Evolutionary conservation across 768 basidiomycete species (phyloP).

Genomic region (Rhodosporidiobolus sp.): DNA sequence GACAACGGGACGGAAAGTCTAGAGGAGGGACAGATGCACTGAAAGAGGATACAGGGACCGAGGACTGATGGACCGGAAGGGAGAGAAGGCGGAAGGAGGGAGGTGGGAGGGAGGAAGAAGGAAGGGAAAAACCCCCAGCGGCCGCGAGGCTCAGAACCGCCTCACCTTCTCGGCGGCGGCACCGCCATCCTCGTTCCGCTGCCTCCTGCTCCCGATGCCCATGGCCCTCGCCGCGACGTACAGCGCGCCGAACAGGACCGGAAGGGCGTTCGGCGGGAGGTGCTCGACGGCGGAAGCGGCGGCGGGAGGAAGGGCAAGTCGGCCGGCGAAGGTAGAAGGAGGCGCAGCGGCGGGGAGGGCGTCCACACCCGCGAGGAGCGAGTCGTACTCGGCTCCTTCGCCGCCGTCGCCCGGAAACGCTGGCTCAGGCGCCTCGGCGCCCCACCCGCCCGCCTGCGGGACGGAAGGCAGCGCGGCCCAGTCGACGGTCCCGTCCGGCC

Average conservation of each 20-base stretch:
- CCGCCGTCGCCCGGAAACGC: too few relatives aligned
- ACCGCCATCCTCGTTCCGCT: too few relatives aligned
- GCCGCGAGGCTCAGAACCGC: neutral
- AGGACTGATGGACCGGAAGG: too few relatives aligned
- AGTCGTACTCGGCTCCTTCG: neutral
- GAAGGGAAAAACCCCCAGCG: too few relatives aligned
- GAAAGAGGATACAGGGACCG: too few relatives aligned
- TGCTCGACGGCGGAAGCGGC: neutral
- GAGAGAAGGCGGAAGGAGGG: too few relatives aligned
- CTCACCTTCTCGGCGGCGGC: neutral
- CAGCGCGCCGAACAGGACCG: constrained; percentile 3
- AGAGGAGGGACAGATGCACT: too few relatives aligned
- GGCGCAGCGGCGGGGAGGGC: neutral
- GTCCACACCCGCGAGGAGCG: neutral
- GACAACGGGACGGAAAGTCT: too few relatives aligned
- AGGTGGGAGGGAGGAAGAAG: too few relatives aligned
- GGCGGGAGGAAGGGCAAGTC: neutral
- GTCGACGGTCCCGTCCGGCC: constrained; percentile 9
- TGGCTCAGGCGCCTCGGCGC: neutral
- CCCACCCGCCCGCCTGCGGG: neutral
- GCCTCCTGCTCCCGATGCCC: neutral
- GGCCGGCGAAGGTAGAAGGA: neutral
- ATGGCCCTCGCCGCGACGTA: neutral
- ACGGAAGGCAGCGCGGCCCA: neutral
- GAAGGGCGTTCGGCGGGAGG: neutral